Evolutionary conservation across 2,329 filamentous ascomycete species (phyloP).

Genomic region (Aureobasidium sp.): DNA sequence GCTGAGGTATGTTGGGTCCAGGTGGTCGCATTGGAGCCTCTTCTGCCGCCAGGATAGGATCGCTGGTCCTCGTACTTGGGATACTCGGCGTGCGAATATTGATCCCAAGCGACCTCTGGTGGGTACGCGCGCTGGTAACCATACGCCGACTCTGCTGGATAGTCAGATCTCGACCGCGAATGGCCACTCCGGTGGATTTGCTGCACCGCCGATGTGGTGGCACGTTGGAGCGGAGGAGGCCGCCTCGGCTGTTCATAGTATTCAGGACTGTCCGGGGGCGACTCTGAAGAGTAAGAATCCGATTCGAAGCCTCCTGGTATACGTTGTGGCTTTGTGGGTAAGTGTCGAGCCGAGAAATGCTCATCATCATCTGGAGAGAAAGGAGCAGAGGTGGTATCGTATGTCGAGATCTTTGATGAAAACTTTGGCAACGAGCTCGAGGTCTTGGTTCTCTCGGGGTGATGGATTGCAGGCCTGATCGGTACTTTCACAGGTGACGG

Average conservation of each 20-base stretch:
- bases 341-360: neutral
- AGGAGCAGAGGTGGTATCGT: neutral
- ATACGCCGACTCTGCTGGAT: neutral
- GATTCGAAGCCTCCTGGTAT: neutral
- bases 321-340: neutral
- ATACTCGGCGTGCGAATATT: neutral
- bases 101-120: neutral
- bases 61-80: neutral
- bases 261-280: constrained; percentile 1
- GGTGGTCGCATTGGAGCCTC: neutral
- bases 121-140: neutral
- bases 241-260: neutral
- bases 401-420: neutral
- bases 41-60: neutral
- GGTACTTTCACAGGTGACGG: neutral
- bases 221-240: neutral
- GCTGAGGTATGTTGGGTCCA: constrained; percentile 1
- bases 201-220: neutral
- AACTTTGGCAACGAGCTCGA: neutral
- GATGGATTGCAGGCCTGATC: neutral
- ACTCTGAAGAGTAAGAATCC: constrained; percentile 5
- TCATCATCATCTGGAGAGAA: constrained; percentile 1
- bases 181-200: neutral
- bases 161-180: neutral
- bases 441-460: neutral